Base-by-base conservation (phyloP, 495 filamentous ascomycete genomes). In the Neurospora sp. region DNA sequence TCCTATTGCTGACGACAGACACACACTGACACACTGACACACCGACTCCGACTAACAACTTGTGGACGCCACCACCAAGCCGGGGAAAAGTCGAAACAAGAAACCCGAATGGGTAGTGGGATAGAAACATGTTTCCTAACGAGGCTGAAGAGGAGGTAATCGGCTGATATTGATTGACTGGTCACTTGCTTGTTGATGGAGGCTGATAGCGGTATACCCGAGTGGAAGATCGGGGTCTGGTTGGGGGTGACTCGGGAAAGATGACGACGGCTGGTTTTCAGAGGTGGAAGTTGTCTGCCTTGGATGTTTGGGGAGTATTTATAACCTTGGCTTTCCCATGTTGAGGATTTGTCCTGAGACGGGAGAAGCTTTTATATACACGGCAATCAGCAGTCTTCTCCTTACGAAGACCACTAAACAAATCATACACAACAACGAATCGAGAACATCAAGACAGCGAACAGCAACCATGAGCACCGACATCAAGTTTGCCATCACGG, bases 401-500 rank as follows among this genome's bases (percentile, higher is more conserved):
- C 8, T 31, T 3, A 7, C 46, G 4, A 7, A 62, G 54, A 62
- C 27, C 1, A 16, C 54, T 5, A 7, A 59, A 18, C 20, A 27
- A 11, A 41, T 37, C 3, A 42, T 35, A 73, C 10, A 71, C 2
- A 62, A 20, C n/a, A 71, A 20, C 39, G 70, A 73, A 27, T 7
- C 27, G 35, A 31, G 11, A 62, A 62, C 27, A 35, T 6, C 23
- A 35, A 16, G 14, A 16, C 54, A 16, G 12, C 1, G 0, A 18
- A 23, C 23, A 70, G 39, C 3, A 38, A 73, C 2, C 70, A 78
- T 76, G 77, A 79, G 76, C 72, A 75, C 39, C 31, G 76, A 80
- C 72, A 66, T 78, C 39, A 62, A 62, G 6, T 31, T 62, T 4
- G 75, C 76, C 35, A 77, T 80, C 69, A 80, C 78, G 0, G 78